phyloP scores from a whole-genome alignment of 108 stramenopile genomes.

The Cylindrotheca fusiformis region DNA sequence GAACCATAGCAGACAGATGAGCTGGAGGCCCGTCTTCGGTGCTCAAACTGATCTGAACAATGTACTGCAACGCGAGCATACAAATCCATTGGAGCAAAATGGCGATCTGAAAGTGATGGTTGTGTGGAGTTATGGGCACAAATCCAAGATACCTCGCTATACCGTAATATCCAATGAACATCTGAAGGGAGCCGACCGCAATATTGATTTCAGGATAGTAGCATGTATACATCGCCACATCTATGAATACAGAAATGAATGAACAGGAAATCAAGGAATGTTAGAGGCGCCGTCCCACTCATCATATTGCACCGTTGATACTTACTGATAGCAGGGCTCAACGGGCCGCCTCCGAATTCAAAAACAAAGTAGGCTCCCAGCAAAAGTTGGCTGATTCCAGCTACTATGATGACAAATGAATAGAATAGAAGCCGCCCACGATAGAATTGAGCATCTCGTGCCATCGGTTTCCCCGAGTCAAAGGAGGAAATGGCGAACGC shows the following conservation, averaged over 20 bases:
- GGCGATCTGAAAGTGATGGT: neutral
- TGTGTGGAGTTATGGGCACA: neutral
- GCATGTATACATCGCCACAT: slow-evolving; percentile 13
- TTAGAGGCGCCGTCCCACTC: too few relatives aligned
- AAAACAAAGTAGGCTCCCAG: slow-evolving; percentile 9
- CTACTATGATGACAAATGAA: slow-evolving; percentile 4
- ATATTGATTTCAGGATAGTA: slow-evolving; percentile 21
- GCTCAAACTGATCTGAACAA: neutral
- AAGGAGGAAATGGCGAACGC: slow-evolving; percentile 9
- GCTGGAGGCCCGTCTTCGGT: neutral
- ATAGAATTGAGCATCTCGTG: slow-evolving; percentile 9
- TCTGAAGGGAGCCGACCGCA: slow-evolving; percentile 2
- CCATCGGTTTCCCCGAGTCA: neutral
- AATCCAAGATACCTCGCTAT: neutral
- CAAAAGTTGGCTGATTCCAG: slow-evolving; percentile 20
- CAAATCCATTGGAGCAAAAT: slow-evolving; percentile 3
- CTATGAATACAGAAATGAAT: too few relatives aligned
- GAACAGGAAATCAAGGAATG: too few relatives aligned
- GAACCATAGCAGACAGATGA: neutral
- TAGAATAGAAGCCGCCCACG: slow-evolving; percentile 10
- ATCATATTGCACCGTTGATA: too few relatives aligned
- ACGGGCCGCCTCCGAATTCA: slow-evolving; percentile 9
- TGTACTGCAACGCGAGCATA: neutral
- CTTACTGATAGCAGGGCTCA: slow-evolving; percentile 1
- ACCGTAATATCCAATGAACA: slow-evolving; percentile 11